phyloP scores from a whole-genome alignment of 2,329 filamentous ascomycete genomes.

The Botryotinia globosa region DNA sequence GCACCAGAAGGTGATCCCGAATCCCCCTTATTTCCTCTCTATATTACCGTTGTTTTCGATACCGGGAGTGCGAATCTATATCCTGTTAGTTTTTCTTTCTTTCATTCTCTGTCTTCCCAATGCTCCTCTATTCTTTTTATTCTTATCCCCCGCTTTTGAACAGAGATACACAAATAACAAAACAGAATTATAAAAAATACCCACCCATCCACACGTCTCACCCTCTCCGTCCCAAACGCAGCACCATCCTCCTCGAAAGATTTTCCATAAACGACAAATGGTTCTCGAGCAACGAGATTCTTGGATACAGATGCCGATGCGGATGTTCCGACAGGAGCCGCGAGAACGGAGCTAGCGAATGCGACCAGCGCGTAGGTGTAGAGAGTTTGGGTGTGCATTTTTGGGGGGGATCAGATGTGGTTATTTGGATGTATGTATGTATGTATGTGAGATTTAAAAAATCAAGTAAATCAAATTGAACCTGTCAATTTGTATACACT shows the following conservation, averaged over 20 bases:
- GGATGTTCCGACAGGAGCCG: background rate
- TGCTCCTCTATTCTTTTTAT: background rate
- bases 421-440: background rate
- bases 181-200: no score
- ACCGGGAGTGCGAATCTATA: background rate
- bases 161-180: no score
- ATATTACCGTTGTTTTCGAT: background rate
- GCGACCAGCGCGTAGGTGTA: background rate
- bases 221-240: background rate
- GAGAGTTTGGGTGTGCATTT: background rate
- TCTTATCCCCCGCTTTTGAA: background rate
- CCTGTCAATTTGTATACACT: background rate
- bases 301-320: background rate
- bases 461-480: background rate
- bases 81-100: background rate
- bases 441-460: background rate
- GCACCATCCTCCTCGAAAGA: background rate
- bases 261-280: background rate
- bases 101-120: background rate
- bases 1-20: background rate
- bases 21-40: background rate
- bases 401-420: background rate
- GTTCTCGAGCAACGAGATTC: background rate
- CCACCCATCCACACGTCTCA: background rate
- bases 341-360: background rate